Base-by-base conservation (phyloP, 768 basidiomycete species). In the Exsudoporus frostii region DNA sequence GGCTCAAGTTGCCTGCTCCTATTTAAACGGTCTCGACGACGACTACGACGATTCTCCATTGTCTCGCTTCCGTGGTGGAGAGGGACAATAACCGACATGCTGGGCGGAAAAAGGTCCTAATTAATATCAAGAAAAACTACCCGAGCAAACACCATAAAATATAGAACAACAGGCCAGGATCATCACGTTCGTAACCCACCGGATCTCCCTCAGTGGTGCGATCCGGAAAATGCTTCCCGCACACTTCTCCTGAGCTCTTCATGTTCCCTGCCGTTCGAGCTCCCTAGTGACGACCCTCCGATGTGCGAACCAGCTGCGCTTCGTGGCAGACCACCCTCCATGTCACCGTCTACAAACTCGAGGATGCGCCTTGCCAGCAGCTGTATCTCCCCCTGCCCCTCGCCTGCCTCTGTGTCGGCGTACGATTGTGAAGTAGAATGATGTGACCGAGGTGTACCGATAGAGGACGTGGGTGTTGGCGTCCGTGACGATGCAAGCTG, bases 301-400 rank as follows among this genome's bases (percentile, higher is more conserved):
- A 84, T 74, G 54, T 89, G 86, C 25, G 86, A 87, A 17, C 76
- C 80, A 14, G 81, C 72, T 24, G 80, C 76, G 62, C 86, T 88
- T 39, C 80, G 81, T 7, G 84, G 79, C 48, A 81, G 72, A 34
- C 79, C 69, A 8, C 76, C 79, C 29, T 88, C 88, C 1, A 76
- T 64, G 44, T 89, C 89, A 25, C 82, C 82, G 38, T 96, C 92
- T 17, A 92, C 85, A 61, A 93, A 83, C 61, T 95, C 92, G 49
- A 95, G 72, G 47, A 97, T 97, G 57, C 92, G 82, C 41, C 87
- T 78, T 8, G 88, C 86, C 40, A 98, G 81, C 25, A 87, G 74
- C 56, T 91, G 86, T 58, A 98, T 98, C 74, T 98, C 96, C 34
- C 89, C 86, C 59, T 90, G 89, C 8, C 94, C 94, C 53, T 94